phyloP scores from a whole-genome alignment of 305 asterid genomes.

The Striga hermonthica region DNA sequence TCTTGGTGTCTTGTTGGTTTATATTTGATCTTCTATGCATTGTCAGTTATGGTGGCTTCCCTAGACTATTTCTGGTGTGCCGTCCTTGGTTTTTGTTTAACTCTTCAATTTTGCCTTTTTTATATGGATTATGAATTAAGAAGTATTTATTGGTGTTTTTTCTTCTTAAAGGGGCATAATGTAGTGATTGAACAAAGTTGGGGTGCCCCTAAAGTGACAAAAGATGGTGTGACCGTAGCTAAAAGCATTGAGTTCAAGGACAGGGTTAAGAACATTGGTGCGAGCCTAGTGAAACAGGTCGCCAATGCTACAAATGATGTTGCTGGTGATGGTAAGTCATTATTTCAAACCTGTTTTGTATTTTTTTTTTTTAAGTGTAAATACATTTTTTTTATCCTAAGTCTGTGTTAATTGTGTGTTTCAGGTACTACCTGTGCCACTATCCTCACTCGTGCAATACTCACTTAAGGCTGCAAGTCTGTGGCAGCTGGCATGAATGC shows the following conservation, averaged over 20 bases:
- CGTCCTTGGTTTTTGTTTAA: neutral
- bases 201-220: slow-evolving; percentile 83
- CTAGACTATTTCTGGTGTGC: too few relatives aligned
- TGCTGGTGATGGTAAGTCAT: slow-evolving; percentile 72
- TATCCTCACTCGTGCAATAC: slow-evolving; percentile 78
- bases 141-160: slow-evolving; percentile 26
- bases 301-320: slow-evolving; percentile 79
- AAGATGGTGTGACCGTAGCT: slow-evolving; percentile 80
- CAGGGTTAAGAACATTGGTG: slow-evolving; percentile 69
- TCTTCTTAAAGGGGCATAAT: slow-evolving; percentile 55
- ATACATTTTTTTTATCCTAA: neutral
- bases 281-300: slow-evolving; percentile 78
- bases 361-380: neutral
- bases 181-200: slow-evolving; percentile 79
- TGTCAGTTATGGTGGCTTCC: neutral
- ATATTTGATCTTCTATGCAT: neutral
- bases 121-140: slow-evolving; percentile 8
- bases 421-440: slow-evolving; percentile 88
- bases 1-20: neutral
- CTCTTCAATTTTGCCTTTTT: neutral
- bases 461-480: slow-evolving; percentile 78
- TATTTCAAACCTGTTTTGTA: neutral
- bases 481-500: slow-evolving; percentile 91
- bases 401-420: neutral
- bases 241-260: slow-evolving; percentile 75